A percentile compares a stretch with the other conserved stretches of the same genome.
phyloP scores from a whole-genome alignment of 192 early-diverging fungal species.

The Physocladia obscura region DNA sequence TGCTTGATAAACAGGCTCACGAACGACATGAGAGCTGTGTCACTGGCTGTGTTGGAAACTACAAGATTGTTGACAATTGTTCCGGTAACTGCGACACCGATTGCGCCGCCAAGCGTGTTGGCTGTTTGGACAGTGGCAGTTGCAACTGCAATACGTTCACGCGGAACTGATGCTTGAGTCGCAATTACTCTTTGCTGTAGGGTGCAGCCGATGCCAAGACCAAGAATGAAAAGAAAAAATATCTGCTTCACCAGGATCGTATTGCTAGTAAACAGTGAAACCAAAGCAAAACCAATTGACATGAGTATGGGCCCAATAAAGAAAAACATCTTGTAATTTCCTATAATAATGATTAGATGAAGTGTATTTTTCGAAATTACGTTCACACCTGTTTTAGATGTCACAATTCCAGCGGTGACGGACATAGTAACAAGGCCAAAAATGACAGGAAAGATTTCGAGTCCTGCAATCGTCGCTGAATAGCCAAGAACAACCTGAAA shows the following conservation, averaged over 20 bases:
- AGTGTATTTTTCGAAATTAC: too few relatives aligned
- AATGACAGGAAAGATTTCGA: slow-evolving; percentile 76
- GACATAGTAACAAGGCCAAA: slow-evolving; percentile 67
- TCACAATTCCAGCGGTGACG: slow-evolving; percentile 62
- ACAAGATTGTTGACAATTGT: slow-evolving; percentile 26
- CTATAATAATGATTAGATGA: too few relatives aligned
- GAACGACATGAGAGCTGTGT: neutral
- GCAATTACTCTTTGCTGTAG: slow-evolving; percentile 76
- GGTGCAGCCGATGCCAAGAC: slow-evolving; percentile 71
- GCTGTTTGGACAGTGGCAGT: slow-evolving; percentile 70
- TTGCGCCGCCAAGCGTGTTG: slow-evolving; percentile 50
- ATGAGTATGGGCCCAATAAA: slow-evolving; percentile 12
- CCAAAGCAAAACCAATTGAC: neutral
- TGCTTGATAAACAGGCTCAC: neutral
- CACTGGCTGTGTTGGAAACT: slow-evolving; percentile 38
- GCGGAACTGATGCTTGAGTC: slow-evolving; percentile 67
- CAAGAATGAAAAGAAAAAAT: slow-evolving; percentile 67
- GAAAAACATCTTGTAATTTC: slow-evolving; percentile 6
- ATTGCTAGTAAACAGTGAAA: slow-evolving; percentile 7
- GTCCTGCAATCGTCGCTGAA: slow-evolving; percentile 70
- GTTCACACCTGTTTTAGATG: slow-evolving; percentile 49
- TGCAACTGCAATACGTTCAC: slow-evolving; percentile 68
- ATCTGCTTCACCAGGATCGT: slow-evolving; percentile 54
- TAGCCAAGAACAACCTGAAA: slow-evolving; percentile 80
- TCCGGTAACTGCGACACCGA: slow-evolving; percentile 20